Percentiles rank a stretch among this genome's conserved stretches.
Evolutionary conservation across 768 basidiomycete genomes (phyloP).

Genomic region (Tylopilus sp.): DNA sequence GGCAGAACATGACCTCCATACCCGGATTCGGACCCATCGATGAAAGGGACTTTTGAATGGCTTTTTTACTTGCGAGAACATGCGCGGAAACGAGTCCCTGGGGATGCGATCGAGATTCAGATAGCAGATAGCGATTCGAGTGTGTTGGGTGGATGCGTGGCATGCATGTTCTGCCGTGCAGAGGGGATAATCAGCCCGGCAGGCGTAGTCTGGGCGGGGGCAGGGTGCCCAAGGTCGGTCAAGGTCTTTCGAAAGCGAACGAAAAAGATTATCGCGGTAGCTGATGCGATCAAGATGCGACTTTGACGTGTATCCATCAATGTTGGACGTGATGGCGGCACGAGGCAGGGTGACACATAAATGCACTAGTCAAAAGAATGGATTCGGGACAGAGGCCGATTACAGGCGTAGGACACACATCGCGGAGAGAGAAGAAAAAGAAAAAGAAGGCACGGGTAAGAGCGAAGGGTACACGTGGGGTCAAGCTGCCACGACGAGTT

Average conservation of each 20-base stretch:
- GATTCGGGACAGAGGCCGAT: not conserved
- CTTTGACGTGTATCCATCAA: not conserved
- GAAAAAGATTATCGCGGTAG: not conserved
- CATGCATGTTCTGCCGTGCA: no score
- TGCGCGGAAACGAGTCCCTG: not conserved
- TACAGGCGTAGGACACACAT: not conserved
- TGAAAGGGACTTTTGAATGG: no score
- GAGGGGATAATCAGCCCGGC: not conserved
- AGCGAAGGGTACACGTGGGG: not conserved
- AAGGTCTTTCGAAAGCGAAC: not conserved
- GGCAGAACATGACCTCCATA: not conserved
- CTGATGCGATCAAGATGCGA: not conserved
- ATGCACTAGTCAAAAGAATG: no score
- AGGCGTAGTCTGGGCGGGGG: not conserved
- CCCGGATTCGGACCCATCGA: no score
- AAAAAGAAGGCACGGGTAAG: not conserved
- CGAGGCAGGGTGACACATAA: not conserved
- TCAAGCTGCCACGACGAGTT: slow-evolving; percentile 9
- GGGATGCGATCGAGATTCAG: not conserved
- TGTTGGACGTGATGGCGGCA: not conserved
- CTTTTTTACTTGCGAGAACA: no score
- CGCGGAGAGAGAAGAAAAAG: not conserved
- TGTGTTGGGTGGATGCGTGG: no score
- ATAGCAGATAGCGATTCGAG: not conserved
- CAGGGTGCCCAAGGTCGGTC: not conserved